phyloP scores from a whole-genome alignment of 805 yeast genomes.

The Metschnikowia baotianmanensis region DNA sequence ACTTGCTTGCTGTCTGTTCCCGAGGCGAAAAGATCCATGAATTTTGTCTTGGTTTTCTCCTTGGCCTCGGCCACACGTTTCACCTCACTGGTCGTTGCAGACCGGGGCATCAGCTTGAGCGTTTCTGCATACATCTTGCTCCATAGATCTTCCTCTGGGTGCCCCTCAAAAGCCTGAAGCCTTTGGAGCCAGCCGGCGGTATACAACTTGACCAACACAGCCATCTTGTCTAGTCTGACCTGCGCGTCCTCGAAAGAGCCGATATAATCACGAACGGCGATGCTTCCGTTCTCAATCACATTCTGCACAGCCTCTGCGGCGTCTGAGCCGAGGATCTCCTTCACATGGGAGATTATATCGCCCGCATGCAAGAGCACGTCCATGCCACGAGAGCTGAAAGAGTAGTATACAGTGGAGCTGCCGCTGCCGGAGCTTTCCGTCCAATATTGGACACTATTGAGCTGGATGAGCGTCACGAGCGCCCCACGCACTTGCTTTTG shows the following conservation, averaged over 20 bases:
- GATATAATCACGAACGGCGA: conserved; percentile 51
- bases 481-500: conserved; percentile 55
- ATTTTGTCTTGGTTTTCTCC: conserved; percentile 44
- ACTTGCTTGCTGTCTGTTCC: conserved; percentile 27
- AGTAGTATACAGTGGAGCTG: conserved; percentile 45
- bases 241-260: conserved; percentile 24
- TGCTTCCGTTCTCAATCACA: conserved; percentile 65
- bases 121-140: conserved; percentile 34
- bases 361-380: conserved; percentile 71
- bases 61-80: conserved; percentile 58
- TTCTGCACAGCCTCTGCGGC: conserved; percentile 66
- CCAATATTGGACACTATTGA: conserved; percentile 72
- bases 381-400: conserved; percentile 62
- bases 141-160: conserved; percentile 41
- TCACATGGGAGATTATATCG: conserved; percentile 58
- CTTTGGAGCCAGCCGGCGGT: conserved; percentile 38
- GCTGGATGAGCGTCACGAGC: conserved; percentile 74
- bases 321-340: conserved; percentile 42
- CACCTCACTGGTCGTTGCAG: conserved; percentile 37
- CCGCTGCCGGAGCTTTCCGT: conserved; percentile 32
- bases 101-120: conserved; percentile 35
- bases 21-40: conserved; percentile 33
- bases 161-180: conserved; percentile 30
- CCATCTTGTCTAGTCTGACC: conserved; percentile 22
- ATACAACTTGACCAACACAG: conserved; percentile 27